Evolutionary conservation across 1,139 yeast genomes (phyloP).

Genomic region (Saccharomyces hybrid): DNA sequence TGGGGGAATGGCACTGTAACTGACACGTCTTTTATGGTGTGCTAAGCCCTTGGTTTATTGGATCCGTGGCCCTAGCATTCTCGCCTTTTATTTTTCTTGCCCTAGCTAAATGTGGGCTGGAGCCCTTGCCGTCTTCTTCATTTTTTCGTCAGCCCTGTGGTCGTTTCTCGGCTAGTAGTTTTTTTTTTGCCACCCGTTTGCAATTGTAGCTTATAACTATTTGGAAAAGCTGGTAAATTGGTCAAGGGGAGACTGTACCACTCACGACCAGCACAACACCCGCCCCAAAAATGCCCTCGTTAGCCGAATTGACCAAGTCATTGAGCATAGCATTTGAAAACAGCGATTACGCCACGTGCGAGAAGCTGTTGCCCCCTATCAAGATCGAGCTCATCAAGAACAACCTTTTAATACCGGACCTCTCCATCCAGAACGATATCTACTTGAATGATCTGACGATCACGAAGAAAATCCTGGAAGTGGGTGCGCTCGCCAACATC

Average conservation of each 20-base stretch:
- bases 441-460: conserved; percentile 62
- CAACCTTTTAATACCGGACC: conserved; percentile 66
- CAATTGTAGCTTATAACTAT: neutral
- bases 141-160: too few species aligned
- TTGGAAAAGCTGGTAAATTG: neutral
- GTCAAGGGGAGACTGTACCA: neutral
- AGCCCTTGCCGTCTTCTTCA: too few species aligned
- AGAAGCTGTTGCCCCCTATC: conserved; percentile 56
- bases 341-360: conserved; percentile 55
- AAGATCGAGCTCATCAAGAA: conserved; percentile 74
- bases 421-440: conserved; percentile 33
- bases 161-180: too few species aligned
- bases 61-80: too few species aligned
- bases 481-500: conserved; percentile 76
- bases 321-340: conserved; percentile 56
- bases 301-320: conserved; percentile 54
- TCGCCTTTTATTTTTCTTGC: too few species aligned
- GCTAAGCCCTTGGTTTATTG: too few species aligned
- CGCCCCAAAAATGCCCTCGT: conserved; percentile 19
- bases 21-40: too few species aligned
- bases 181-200: too few species aligned
- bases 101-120: too few species aligned
- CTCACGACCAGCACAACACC: neutral
- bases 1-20: too few species aligned
- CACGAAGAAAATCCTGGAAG: conserved; percentile 75